A percentile compares a stretch with the other conserved stretches of the same genome.
These are phyloP conservation scores for Porpolomopsis calyptriformis DNA, from an alignment of 768 basidiomycete species.

Conservation along the genomic window DNA sequence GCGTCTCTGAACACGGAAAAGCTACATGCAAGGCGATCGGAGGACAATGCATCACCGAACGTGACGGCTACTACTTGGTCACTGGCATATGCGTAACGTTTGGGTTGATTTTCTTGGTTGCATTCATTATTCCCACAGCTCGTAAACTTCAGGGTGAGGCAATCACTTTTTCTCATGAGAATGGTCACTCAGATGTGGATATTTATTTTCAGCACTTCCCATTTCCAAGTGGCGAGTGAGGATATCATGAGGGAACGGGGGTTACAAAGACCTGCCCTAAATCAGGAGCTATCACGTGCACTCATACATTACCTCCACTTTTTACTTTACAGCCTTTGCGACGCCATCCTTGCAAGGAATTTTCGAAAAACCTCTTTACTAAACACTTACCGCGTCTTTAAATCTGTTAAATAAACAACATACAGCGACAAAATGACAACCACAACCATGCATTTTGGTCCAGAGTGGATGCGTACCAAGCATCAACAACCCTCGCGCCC, in stretches of 20 bases:
- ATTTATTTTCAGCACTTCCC: slow-evolving; percentile 43
- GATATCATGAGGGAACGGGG: slow-evolving; percentile 23
- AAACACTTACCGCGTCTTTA: neutral
- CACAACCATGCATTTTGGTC: slow-evolving; percentile 76
- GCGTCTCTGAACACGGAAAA: slow-evolving; percentile 89
- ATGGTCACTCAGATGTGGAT: slow-evolving; percentile 4
- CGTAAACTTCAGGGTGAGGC: slow-evolving; percentile 73
- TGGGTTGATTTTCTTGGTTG: slow-evolving; percentile 62
- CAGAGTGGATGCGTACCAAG: slow-evolving; percentile 88
- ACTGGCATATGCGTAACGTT: slow-evolving; percentile 68
- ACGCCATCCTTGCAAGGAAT: too few relatives aligned
- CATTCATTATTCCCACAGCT: slow-evolving; percentile 77
- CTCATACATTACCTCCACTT: too few relatives aligned
- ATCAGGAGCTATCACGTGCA: slow-evolving; percentile 9
- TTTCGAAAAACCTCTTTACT: neutral
- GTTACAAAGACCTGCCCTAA: slow-evolving; percentile 30
- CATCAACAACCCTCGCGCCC: slow-evolving; percentile 43
- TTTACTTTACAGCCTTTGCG: too few relatives aligned
- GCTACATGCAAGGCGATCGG: slow-evolving; percentile 59
- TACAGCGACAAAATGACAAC: slow-evolving; percentile 34
- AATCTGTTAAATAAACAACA: neutral
- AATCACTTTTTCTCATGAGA: neutral
- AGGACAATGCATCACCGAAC: slow-evolving; percentile 73
- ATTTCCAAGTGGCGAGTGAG: slow-evolving; percentile 64
- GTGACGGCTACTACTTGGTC: slow-evolving; percentile 88